Base-by-base conservation (phyloP, 257 asterid genomes). In the Salvia splendens region DNA sequence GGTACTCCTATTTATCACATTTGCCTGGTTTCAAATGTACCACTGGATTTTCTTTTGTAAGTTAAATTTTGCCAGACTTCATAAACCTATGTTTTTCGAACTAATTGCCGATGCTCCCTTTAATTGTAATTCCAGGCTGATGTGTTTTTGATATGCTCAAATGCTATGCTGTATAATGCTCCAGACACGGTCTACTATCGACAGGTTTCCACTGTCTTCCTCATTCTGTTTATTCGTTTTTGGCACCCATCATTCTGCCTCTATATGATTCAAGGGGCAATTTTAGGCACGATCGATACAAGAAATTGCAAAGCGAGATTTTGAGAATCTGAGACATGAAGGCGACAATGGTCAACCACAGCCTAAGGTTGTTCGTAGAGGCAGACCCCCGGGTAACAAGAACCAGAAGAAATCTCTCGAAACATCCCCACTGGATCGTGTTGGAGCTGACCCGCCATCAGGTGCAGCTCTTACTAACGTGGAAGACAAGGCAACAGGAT, bases 261-360 rank as follows among this genome's bases (percentile, higher is more conserved):
- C 17, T 33, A 60, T 54, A 70, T 77, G 40, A 78, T 61, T 57
- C 10, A 46, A 51, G 65, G 30, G 30, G 48, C 55, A 36, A 72
- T 67, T 12, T 67, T 66, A 94, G 99, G 99, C 99, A 70, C 86
- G 91, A 42, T 46, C 99, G 33, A 91, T 94, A 67, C 95, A 84
- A 81, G 96, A 91, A 1, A 78, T 91, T 60, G 95, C 91, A 5
- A 88, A 73, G 79, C 75, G 97, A 42, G 99, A 94, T 78, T 90
- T 94, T 40, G 85, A 81, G 60, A 91, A 94, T 78, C 80, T 94
- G 71, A 85, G 82, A 86, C 91, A 84, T 50, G 95, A 87, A 75
- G 99, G 97, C 42, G 95, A 84, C 66, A 73, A 90, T 72, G 99
- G 97, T 64, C 95, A 80, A 64, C 98, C 96, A 57, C 96, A 85